phyloP scores from a whole-genome alignment of 1,284 basidiomycete genomes.

The Xerocomus amazonicus region DNA sequence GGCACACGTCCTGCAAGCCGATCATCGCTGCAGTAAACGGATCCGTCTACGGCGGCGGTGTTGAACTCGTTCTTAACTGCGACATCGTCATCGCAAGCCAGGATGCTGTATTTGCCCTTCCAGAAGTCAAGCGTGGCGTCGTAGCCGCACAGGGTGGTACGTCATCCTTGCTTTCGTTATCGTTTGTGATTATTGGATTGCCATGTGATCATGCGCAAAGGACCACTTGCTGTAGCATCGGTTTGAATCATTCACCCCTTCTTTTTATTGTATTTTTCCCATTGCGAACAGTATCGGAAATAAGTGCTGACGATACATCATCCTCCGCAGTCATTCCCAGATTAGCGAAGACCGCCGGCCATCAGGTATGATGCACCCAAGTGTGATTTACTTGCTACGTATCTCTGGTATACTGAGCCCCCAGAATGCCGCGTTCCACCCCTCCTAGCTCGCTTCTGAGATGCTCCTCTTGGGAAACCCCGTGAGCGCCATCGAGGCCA shows the following conservation, averaged over 20 bases:
- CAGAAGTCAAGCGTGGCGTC: constrained; percentile 81
- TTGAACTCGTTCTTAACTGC: constrained; percentile 78
- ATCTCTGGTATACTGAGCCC: constrained; percentile 30
- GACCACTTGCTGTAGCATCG: background rate
- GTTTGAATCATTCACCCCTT: background rate
- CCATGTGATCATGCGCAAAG: too few species aligned
- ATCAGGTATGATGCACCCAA: constrained; percentile 49
- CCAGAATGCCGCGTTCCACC: constrained; percentile 7
- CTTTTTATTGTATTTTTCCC: too few species aligned
- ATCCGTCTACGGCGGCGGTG: constrained; percentile 76
- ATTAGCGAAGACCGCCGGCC: constrained; percentile 56
- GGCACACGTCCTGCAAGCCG: constrained; percentile 64
- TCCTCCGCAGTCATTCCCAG: constrained; percentile 55
- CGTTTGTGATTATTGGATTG: too few species aligned
- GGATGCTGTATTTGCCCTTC: constrained; percentile 71
- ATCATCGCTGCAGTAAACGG: constrained; percentile 84
- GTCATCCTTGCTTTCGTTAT: constrained; percentile 14
- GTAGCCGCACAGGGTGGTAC: constrained; percentile 71
- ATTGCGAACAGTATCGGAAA: too few species aligned
- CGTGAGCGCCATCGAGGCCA: constrained; percentile 66
- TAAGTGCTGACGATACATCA: constrained; percentile 13
- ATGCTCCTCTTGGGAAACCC: constrained; percentile 71
- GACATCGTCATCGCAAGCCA: constrained; percentile 78
- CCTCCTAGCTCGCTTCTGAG: constrained; percentile 65
- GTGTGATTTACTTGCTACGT: constrained; percentile 5